phyloP scores from a whole-genome alignment of 192 early-diverging fungal species.

The Podila horticola region DNA sequence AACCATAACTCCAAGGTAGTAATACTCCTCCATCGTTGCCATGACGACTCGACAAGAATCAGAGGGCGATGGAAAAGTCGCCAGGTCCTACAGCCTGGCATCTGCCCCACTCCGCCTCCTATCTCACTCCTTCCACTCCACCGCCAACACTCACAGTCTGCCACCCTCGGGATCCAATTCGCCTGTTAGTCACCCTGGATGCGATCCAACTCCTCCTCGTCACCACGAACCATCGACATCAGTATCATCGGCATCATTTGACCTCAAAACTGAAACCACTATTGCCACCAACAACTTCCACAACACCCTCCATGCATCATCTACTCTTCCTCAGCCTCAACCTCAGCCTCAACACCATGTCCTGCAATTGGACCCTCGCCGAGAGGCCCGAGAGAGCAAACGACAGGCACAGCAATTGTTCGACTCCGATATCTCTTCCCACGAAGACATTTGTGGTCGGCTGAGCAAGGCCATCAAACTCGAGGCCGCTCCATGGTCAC shows the following conservation, averaged over 20 bases:
- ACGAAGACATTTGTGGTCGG: background rate
- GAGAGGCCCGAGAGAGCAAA: constrained; percentile 1
- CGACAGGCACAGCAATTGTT: background rate
- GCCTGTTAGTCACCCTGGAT: background rate
- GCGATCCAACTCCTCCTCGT: background rate
- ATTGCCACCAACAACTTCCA: background rate
- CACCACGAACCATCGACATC: background rate
- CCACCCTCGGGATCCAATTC: constrained; percentile 9
- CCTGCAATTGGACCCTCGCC: background rate
- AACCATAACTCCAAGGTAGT: background rate
- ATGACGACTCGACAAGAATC: constrained; percentile 41
- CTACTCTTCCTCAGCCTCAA: too few relatives aligned
- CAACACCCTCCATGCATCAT: background rate
- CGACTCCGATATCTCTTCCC: background rate
- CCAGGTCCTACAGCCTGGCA: constrained; percentile 36
- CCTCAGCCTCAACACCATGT: too few relatives aligned
- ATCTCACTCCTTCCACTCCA: constrained; percentile 50
- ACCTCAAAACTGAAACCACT: background rate
- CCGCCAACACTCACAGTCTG: constrained; percentile 24
- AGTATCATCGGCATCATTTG: background rate
- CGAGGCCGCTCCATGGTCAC: background rate
- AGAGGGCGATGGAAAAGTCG: constrained; percentile 33
- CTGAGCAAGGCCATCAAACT: background rate
- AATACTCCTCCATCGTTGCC: constrained; percentile 4
- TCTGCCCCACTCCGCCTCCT: constrained; percentile 45